Percentiles rank a stretch among this genome's conserved stretches.
phyloP scores from a whole-genome alignment of 2,329 filamentous ascomycete species.

The Penicillium sp. region DNA sequence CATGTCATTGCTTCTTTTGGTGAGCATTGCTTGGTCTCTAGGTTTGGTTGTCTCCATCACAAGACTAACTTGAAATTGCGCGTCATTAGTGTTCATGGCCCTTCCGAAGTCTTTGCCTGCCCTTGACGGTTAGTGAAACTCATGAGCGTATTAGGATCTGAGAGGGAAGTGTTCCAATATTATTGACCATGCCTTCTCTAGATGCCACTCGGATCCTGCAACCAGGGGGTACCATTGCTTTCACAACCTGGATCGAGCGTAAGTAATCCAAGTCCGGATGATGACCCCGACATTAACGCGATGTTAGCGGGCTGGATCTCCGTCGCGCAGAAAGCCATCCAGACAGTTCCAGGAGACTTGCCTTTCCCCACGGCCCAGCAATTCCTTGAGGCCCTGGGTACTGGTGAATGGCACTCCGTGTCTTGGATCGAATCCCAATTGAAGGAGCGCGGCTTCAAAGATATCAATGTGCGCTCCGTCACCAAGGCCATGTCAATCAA shows the following conservation, averaged over 20 bases:
- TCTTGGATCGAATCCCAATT: slow-evolving; percentile 25
- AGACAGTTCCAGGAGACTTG: slow-evolving; percentile 29
- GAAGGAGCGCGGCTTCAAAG: slow-evolving; percentile 25
- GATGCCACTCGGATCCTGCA: slow-evolving; percentile 39
- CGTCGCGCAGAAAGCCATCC: slow-evolving; percentile 29
- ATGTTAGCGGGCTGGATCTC: slow-evolving; percentile 30
- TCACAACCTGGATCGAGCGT: slow-evolving; percentile 41
- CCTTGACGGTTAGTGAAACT: slow-evolving; percentile 35
- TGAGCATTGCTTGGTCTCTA: slow-evolving; percentile 11
- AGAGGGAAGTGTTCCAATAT: not conserved
- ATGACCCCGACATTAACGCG: not conserved
- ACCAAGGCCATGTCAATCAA: slow-evolving; percentile 15
- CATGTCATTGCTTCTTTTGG: slow-evolving; percentile 53
- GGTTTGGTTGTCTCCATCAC: not conserved
- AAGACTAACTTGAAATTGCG: not conserved
- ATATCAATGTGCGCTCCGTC: slow-evolving; percentile 26
- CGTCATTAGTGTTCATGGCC: slow-evolving; percentile 44
- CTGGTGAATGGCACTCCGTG: slow-evolving; percentile 29
- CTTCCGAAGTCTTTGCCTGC: slow-evolving; percentile 47
- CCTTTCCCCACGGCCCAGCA: slow-evolving; percentile 27
- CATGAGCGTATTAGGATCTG: not conserved
- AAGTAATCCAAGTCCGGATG: slow-evolving; percentile 3
- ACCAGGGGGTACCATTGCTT: slow-evolving; percentile 37
- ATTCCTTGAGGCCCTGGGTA: slow-evolving; percentile 18
- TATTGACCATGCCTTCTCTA: not conserved